These are phyloP conservation scores for Backusella tarrabulga DNA, from an alignment of 192 early-diverging fungal species.

Conservation along the genomic window DNA sequence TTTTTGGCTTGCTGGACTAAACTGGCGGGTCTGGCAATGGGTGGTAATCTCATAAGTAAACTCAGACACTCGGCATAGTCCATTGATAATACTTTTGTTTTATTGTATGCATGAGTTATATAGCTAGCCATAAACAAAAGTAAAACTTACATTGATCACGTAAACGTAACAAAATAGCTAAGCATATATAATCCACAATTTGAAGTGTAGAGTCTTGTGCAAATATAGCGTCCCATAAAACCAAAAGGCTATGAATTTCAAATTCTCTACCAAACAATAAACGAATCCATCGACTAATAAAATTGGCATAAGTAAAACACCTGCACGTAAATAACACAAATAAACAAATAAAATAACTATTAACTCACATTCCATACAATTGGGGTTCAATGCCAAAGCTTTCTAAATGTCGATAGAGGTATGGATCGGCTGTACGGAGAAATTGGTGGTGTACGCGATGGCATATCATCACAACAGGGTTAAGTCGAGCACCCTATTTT, in stretches of 20 bases:
- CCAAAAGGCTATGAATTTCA: slow-evolving; percentile 60
- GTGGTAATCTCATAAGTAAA: slow-evolving; percentile 62
- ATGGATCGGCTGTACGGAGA: slow-evolving; percentile 67
- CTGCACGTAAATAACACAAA: neutral
- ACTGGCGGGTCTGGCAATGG: slow-evolving; percentile 44
- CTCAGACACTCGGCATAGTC: slow-evolving; percentile 67
- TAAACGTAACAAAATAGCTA: slow-evolving; percentile 72
- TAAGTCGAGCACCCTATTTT: slow-evolving; percentile 42
- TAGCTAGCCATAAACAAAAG: neutral
- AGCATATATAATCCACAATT: slow-evolving; percentile 80
- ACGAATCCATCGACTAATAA: slow-evolving; percentile 80
- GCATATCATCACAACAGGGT: slow-evolving; percentile 77
- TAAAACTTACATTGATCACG: slow-evolving; percentile 61
- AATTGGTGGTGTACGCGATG: slow-evolving; percentile 68
- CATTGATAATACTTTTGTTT: slow-evolving; percentile 46
- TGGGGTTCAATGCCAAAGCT: slow-evolving; percentile 88
- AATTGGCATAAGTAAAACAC: neutral
- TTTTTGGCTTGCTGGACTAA: slow-evolving; percentile 66
- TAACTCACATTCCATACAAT: slow-evolving; percentile 83
- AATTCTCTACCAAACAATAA: slow-evolving; percentile 93
- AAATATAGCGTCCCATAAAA: slow-evolving; percentile 93
- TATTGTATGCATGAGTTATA: neutral
- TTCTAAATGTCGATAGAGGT: slow-evolving; percentile 70
- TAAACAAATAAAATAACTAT: neutral
- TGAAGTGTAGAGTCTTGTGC: slow-evolving; percentile 74